phyloP scores from a whole-genome alignment of 2,329 filamentous ascomycete species.

The Pseudocercospora musae region DNA sequence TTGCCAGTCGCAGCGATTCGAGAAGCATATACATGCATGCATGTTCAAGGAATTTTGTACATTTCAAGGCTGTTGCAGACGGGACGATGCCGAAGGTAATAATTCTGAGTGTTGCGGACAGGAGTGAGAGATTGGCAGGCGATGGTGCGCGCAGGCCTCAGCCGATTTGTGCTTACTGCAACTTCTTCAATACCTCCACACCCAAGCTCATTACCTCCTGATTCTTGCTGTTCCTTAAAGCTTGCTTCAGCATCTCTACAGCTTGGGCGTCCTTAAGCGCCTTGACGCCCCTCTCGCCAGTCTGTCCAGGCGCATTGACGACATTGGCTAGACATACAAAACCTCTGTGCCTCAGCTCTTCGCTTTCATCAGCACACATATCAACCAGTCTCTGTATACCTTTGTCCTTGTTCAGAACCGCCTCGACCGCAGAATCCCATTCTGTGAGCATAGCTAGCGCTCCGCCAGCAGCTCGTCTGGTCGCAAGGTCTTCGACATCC shows the following conservation, averaged over 20 bases:
- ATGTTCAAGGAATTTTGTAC: too few species aligned
- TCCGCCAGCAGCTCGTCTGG: conserved; percentile 79
- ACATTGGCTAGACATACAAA: conserved; percentile 66
- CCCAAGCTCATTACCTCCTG: conserved; percentile 58
- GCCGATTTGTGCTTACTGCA: not conserved
- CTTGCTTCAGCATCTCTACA: conserved; percentile 62
- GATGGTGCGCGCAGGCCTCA: too few species aligned
- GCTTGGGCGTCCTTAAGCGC: conserved; percentile 63
- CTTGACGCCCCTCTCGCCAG: conserved; percentile 59
- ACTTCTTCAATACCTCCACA: conserved; percentile 10
- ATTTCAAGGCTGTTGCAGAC: too few species aligned
- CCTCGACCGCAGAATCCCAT: conserved; percentile 70
- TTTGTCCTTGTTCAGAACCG: conserved; percentile 65
- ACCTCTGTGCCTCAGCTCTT: conserved; percentile 66
- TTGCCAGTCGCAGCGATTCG: too few species aligned
- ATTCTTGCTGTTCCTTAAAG: conserved; percentile 65
- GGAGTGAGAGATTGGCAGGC: too few species aligned
- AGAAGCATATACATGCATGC: too few species aligned
- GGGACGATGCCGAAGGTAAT: too few species aligned
- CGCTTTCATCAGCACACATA: conserved; percentile 69
- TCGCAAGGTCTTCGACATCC: conserved; percentile 77
- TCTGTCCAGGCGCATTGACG: conserved; percentile 62
- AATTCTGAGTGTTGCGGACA: too few species aligned
- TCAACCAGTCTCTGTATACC: conserved; percentile 76
- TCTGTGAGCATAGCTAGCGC: conserved; percentile 80